phyloP scores from a whole-genome alignment of 805 yeast genomes.

The Phaffomyces antillensis region DNA sequence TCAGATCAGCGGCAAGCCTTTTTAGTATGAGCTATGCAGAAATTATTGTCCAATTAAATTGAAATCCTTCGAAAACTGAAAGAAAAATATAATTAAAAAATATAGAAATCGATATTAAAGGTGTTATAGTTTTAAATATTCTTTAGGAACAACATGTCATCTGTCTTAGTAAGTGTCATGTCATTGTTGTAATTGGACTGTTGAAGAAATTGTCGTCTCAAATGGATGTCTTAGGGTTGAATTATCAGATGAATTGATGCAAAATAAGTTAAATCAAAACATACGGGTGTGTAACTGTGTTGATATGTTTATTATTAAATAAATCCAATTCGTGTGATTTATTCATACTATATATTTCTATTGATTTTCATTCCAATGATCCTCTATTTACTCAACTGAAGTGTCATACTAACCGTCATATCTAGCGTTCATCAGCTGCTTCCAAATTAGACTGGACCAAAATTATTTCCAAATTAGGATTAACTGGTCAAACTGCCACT shows the following conservation, averaged over 20 bases:
- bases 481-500: constrained; percentile 87
- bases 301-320: no score
- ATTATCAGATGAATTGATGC: no score
- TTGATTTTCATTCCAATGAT: no score
- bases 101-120: neutral
- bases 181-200: no score
- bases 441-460: constrained; percentile 93
- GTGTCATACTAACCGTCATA: constrained; percentile 25
- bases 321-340: no score
- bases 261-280: no score
- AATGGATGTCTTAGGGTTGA: no score
- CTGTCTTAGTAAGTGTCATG: constrained; percentile 8
- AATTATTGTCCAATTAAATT: constrained; percentile 2
- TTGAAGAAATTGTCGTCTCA: neutral
- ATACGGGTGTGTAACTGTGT: no score
- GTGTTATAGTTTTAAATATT: neutral
- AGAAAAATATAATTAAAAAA: neutral
- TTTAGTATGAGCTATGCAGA: neutral
- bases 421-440: constrained; percentile 46
- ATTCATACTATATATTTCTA: no score
- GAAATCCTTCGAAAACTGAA: constrained; percentile 3
- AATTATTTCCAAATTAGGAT: constrained; percentile 79
- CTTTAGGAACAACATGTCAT: constrained; percentile 8
- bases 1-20: neutral
- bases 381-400: no score